A percentile compares a stretch with the other conserved stretches of the same genome.
These are phyloP conservation scores for Neurospora tetraspora DNA, from an alignment of 495 filamentous ascomycete genomes.

Conservation along the genomic window DNA sequence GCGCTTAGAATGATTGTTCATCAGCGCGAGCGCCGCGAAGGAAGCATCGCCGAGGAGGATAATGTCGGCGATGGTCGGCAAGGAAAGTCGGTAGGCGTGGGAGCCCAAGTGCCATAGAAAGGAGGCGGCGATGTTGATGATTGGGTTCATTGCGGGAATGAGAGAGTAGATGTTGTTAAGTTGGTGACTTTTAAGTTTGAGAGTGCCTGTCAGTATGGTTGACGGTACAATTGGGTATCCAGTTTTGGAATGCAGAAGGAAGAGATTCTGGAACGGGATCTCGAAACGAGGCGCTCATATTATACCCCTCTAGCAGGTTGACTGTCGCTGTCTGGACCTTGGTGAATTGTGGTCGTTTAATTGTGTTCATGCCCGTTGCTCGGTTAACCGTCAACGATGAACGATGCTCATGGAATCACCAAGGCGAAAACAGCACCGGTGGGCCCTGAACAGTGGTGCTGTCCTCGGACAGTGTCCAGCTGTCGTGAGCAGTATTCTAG, in stretches of 20 bases:
- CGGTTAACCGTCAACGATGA: background rate
- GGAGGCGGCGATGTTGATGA: background rate
- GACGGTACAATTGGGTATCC: background rate
- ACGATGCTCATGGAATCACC: too few species aligned
- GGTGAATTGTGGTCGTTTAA: background rate
- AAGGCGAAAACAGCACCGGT: background rate
- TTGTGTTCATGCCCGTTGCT: background rate
- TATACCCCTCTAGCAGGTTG: background rate
- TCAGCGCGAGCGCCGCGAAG: background rate
- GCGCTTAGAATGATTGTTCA: too few species aligned
- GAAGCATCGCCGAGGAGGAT: background rate
- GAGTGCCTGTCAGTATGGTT: background rate
- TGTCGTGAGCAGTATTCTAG: too few species aligned
- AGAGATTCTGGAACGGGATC: background rate
- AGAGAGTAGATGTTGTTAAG: too few species aligned
- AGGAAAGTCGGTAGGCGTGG: background rate
- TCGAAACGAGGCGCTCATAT: background rate
- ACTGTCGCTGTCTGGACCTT: background rate
- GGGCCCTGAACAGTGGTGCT: background rate
- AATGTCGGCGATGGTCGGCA: background rate
- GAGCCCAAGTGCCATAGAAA: background rate
- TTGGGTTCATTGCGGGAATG: too few species aligned
- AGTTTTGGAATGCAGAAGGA: background rate
- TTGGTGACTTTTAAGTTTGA: too few species aligned
- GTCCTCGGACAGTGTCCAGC: background rate